These are phyloP conservation scores for Annulohypoxylon bovei DNA, from an alignment of 495 filamentous ascomycete species.

Conservation along the genomic window DNA sequence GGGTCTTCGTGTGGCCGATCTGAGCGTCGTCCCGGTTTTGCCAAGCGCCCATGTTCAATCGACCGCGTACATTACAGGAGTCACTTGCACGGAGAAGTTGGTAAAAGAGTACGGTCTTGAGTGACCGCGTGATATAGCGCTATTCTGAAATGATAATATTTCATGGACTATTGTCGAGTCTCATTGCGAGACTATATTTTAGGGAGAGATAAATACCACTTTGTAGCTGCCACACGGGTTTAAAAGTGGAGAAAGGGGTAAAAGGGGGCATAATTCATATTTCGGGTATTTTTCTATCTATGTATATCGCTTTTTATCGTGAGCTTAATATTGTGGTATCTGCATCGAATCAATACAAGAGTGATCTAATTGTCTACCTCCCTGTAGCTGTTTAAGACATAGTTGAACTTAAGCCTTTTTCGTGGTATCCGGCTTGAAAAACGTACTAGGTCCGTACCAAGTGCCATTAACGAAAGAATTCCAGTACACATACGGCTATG, in stretches of 20 bases:
- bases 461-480: conserved; percentile 40
- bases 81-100: conserved; percentile 54
- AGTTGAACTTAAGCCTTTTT: not conserved
- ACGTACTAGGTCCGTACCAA: conserved; percentile 44
- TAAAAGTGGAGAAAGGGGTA: not conserved
- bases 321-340: not conserved
- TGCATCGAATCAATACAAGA: not conserved
- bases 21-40: conserved; percentile 69
- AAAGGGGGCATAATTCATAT: too few relatives aligned
- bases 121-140: not conserved
- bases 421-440: conserved; percentile 35
- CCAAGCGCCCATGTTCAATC: conserved; percentile 45
- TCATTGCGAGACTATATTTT: too few relatives aligned
- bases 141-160: not conserved
- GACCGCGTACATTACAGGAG: conserved; percentile 48
- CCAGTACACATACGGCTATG: conserved; percentile 44
- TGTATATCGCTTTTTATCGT: too few relatives aligned
- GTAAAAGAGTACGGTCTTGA: conserved; percentile 49
- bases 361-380: not conserved
- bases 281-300: too few relatives aligned
- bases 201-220: too few relatives aligned
- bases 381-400: not conserved
- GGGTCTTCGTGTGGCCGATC: conserved; percentile 68
- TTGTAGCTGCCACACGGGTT: too few relatives aligned
- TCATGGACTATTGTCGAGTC: too few relatives aligned